Base-by-base conservation (phyloP, 2,329 filamentous ascomycete genomes). In the Colletotrichum sp. region DNA sequence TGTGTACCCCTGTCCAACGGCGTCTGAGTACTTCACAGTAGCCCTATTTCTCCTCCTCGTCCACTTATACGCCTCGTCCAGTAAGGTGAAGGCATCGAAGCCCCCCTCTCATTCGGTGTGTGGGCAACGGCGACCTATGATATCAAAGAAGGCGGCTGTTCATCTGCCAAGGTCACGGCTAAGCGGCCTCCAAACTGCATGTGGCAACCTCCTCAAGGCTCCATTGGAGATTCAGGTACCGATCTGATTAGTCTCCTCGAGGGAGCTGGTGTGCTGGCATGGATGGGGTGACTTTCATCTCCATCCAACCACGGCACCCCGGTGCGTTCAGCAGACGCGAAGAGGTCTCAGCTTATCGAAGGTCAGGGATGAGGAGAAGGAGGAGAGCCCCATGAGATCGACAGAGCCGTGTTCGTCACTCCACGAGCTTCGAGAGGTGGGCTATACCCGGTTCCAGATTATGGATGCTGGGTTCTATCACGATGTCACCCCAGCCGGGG, bases 191-290 rank as follows among this genome's bases (percentile, higher is more conserved):
- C 48, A 34, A 39, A 28, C 61, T 60, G 36, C 27, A 65, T 75
- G 74, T 71, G 74, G 67, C 59, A 63, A 63, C 19, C 27, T 13
- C 39, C 8, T 19, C 19, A 22, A 57, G 68, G 55, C 30, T 32
- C 71, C 55, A 68, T 67, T 34, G 52, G 32, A 52, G 60, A 76
- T 76, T 64, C 74, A 76, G 66, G 74, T 75, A 76, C 74, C 66
- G 66, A 76, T 71, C 72, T 64, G 22, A 76, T 66, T 28, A 66
- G 44, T 61, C 27, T 44, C 28, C 13, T 9, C 28, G 30, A 13
- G 55, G 9, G 55, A 19, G 9, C n/a, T n/a, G 16, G 16, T 71
- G 11, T 63, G 8, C 32, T 36, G 22, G 22, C 36, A 52, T 44
- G 44, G 44, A 32, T 48, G 60, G 39, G 19, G 25, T 64, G 19